Percentiles rank a stretch among this genome's conserved stretches.
Evolutionary conservation across 805 yeast species (phyloP).

Genomic region (Ogataea nitratoaversa): DNA sequence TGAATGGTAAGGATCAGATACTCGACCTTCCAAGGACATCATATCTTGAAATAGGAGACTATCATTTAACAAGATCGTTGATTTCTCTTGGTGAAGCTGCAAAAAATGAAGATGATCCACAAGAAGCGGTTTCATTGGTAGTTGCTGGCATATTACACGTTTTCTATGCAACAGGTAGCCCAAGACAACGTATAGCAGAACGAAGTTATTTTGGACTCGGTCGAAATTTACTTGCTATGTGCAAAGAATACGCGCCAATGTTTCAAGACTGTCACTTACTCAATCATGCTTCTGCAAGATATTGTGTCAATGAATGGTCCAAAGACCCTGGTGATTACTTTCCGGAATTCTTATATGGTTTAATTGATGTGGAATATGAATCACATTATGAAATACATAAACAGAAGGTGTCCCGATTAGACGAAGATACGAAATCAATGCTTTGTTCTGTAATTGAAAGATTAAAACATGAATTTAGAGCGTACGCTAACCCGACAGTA

Average conservation of each 20-base stretch:
- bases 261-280: conserved; percentile 9
- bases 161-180: conserved; percentile 18
- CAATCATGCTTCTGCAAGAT: conserved; percentile 20
- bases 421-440: conserved; percentile 6
- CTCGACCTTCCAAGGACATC: conserved; percentile 13
- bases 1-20: conserved; percentile 18
- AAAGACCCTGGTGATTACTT: conserved; percentile 13
- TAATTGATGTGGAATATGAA: conserved; percentile 14
- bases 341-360: conserved; percentile 22
- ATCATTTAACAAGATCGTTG: conserved; percentile 21
- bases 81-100: conserved; percentile 16
- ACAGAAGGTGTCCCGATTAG: conserved; percentile 6
- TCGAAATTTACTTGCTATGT: conserved; percentile 14
- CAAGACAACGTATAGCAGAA: conserved; percentile 15
- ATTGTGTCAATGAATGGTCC: conserved; percentile 19
- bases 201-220: conserved; percentile 19
- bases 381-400: conserved; percentile 4
- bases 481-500: conserved; percentile 13
- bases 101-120: conserved; percentile 10
- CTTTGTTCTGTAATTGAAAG: conserved; percentile 13
- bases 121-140: conserved; percentile 15
- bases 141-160: conserved; percentile 19
- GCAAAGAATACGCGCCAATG: conserved; percentile 13
- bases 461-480: conserved; percentile 20
- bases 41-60: conserved; percentile 19